Conservation (phyloP, 2,329 filamentous ascomycete species). For the Chrysosporium keratinophilum region DNA sequence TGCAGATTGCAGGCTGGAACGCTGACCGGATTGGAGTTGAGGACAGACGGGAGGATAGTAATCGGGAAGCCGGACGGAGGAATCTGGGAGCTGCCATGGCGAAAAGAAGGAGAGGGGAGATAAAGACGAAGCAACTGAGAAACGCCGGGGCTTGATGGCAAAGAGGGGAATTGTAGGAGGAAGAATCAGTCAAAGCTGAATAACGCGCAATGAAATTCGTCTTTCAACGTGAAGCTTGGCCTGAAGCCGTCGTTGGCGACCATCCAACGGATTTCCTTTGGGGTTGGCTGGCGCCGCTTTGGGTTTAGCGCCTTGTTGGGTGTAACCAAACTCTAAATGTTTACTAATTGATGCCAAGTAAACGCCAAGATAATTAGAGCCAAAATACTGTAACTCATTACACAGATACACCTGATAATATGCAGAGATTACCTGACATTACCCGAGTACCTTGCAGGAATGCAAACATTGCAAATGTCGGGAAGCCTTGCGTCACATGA, state of each 20-base stretch:
- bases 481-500: background rate
- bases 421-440: background rate
- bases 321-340: background rate
- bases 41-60: slow-evolving; percentile 47
- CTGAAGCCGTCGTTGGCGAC: background rate
- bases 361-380: background rate
- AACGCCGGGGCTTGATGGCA: background rate
- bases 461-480: background rate
- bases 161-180: background rate
- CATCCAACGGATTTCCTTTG: slow-evolving; percentile 10
- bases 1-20: slow-evolving; percentile 42
- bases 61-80: slow-evolving; percentile 53
- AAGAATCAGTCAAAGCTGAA: slow-evolving; percentile 1
- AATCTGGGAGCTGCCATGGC: slow-evolving; percentile 51
- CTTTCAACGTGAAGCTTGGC: slow-evolving; percentile 3
- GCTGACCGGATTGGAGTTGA: slow-evolving; percentile 44
- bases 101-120: slow-evolving; percentile 37
- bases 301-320: slow-evolving; percentile 10
- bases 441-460: background rate
- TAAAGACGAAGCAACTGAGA: slow-evolving; percentile 35
- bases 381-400: background rate
- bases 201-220: slow-evolving; percentile 9
- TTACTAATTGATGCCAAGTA: background rate
- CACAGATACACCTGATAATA: background rate
- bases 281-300: slow-evolving; percentile 7